Evolutionary conservation across 495 filamentous ascomycete genomes (phyloP), one percentile per base, ranked within the genome.

Genomic region (Penicillium ochrochloron): DNA sequence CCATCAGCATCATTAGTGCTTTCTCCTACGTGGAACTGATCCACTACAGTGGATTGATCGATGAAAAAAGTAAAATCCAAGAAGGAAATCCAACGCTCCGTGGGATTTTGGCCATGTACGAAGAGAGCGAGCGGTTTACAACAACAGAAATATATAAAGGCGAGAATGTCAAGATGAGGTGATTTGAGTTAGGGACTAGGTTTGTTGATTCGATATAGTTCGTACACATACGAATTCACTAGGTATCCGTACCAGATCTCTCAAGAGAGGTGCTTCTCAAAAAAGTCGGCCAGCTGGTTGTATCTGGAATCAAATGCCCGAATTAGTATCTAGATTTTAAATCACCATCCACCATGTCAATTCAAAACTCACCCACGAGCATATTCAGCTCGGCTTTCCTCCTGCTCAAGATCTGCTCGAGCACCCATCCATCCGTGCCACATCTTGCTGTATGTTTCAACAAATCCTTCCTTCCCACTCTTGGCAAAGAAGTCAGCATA

Each of bases 381-480:
- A 69, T 82, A 89, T 70, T 85, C 83, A 59, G 76, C 81, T 61
- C 68, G 65, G 57, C 80, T 82, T 44, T 77, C 78, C 64, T 83
- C 75, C n/a, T 82, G 70, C 33, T 77, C 75, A 12, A 88, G 64
- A n/a, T 86, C 71, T 0, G 85, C 84, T 39, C 86, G 76, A 0
- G 86, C 83, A 2, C 84, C 83, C 87, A 89, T 89, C 84, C 86
- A 89, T 19, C 86, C 86, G 64, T 88, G 86, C 72, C 77, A 78
- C 83, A 85, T 84, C 6, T 62, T 78, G 1, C 62, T 48, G 61
- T 86, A 88, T 6, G 75, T 83, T 66, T 87, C 82, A 5, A 88
- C 80, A 53, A 75, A 61, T 0, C 76, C 79, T 17, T 56, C 70
- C 37, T 74, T 71, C 9, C 71, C 78, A n/a, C 75, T 77, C 23